phyloP scores from a whole-genome alignment of 2,329 filamentous ascomycete genomes.

The Falciphora oryzae region DNA sequence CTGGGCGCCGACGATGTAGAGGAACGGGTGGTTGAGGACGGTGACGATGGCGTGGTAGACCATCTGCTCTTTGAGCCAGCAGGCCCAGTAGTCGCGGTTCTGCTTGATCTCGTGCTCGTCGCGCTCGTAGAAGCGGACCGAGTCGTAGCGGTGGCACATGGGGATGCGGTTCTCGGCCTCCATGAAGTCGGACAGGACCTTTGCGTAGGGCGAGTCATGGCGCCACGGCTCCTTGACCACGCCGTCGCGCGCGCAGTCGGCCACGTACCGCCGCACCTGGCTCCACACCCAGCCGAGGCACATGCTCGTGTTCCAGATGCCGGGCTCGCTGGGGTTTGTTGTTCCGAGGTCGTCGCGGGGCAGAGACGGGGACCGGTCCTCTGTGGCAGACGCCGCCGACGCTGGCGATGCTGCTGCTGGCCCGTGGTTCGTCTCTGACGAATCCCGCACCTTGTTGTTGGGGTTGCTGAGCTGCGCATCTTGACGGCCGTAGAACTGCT shows the following conservation, averaged over 20 bases:
- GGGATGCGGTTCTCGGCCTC: slow-evolving; percentile 28
- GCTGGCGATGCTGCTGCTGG: not conserved
- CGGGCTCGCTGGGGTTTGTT: slow-evolving; percentile 32
- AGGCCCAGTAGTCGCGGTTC: slow-evolving; percentile 43
- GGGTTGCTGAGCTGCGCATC: slow-evolving; percentile 9
- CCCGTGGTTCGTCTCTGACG: not conserved
- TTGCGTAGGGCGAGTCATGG: slow-evolving; percentile 45
- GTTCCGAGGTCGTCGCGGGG: slow-evolving; percentile 39
- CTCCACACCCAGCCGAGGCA: slow-evolving; percentile 48
- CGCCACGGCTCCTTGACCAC: slow-evolving; percentile 45
- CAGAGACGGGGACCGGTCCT: slow-evolving; percentile 29
- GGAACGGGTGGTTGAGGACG: slow-evolving; percentile 46
- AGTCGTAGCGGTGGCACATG: slow-evolving; percentile 46
- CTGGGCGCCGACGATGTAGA: slow-evolving; percentile 46
- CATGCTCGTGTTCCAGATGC: slow-evolving; percentile 44
- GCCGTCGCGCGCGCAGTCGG: slow-evolving; percentile 37
- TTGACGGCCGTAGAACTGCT: slow-evolving; percentile 42
- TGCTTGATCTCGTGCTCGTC: slow-evolving; percentile 37
- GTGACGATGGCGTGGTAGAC: slow-evolving; percentile 46
- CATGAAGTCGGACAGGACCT: slow-evolving; percentile 44
- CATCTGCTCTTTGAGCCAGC: slow-evolving; percentile 48
- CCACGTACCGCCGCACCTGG: slow-evolving; percentile 38
- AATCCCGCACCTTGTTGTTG: not conserved
- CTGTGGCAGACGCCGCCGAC: not conserved
- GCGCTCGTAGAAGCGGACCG: slow-evolving; percentile 46